Base-by-base conservation (phyloP, 257 asterid genomes). In the Coffea canephora region DNA sequence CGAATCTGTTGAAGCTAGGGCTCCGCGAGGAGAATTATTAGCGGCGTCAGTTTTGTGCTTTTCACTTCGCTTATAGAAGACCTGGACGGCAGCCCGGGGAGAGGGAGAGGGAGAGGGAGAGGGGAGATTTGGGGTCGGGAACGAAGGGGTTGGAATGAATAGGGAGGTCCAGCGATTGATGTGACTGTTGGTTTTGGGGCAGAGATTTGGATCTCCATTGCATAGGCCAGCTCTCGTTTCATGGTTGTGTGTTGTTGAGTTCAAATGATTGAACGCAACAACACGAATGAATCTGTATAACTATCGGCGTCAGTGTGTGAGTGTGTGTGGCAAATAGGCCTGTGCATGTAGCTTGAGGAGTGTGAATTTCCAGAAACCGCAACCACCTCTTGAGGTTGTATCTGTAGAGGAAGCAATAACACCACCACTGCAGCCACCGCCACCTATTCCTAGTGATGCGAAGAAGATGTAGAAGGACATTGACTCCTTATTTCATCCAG, bases 401-500 rank as follows among this genome's bases (percentile, higher is more conserved):
- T 87, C 91, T 74, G 89, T 84, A 67, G 92, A 88, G 84, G 85
- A 89, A 66, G 88, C 27, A 27, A 27, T 27, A 31, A 31, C 90
- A 82, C 91, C 92, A 19, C 90, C 90, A 15, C 84, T 89, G 34
- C 34, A 1, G 27, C 68, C 77, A 65, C 3, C 57, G 39, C 23
- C 89, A 77, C 91, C 91, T 78, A 87, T 86, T 4, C 93, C 88
- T 77, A 79, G 83, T 85, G 96, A 89, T n/a, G 95, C 83, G 97
- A 91, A 75, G 98, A 89, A 45, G 97, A 91, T 0, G 90, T 84
- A 18, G 89, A 91, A 74, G 95, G 85, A 84, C 95, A 90, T 6
- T 89, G 87, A 82, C 91, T 86, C 82, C 88, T 86, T 66, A 91
- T 90, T 64, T 91, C 84, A 88, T 94, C 97, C 94, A 94, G 96